Conservation (phyloP, 768 basidiomycete genomes). For the Tremella fuciformis region DNA sequence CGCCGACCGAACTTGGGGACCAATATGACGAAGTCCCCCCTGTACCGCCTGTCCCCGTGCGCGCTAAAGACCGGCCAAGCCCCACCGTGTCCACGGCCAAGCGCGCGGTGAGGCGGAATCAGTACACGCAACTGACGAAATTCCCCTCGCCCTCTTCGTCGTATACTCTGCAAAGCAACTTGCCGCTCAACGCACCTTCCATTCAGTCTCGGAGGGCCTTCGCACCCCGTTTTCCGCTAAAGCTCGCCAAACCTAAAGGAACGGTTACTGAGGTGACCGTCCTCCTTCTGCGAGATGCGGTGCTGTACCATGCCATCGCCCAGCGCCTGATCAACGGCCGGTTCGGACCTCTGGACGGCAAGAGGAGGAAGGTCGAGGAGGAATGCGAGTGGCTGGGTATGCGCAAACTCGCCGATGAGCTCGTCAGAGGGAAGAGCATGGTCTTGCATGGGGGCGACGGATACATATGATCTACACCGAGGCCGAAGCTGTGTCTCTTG, state of each 20-base stretch:
- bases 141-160: slow-evolving; percentile 25
- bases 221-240: slow-evolving; percentile 2
- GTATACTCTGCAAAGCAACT: neutral
- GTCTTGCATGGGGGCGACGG: slow-evolving; percentile 24
- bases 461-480: slow-evolving; percentile 7
- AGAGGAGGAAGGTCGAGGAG: slow-evolving; percentile 15
- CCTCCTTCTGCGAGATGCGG: slow-evolving; percentile 29
- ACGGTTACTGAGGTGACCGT: slow-evolving; percentile 23
- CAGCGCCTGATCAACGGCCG: slow-evolving; percentile 18
- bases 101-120: slow-evolving; percentile 26
- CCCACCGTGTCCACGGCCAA: slow-evolving; percentile 14
- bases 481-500: neutral
- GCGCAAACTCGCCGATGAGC: slow-evolving; percentile 16
- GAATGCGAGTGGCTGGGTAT: slow-evolving; percentile 38
- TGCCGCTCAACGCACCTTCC: neutral
- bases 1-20: slow-evolving; percentile 4
- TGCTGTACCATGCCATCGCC: slow-evolving; percentile 23
- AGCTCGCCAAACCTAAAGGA: slow-evolving; percentile 7
- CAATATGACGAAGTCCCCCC: neutral
- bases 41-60: neutral
- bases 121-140: slow-evolving; percentile 26
- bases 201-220: neutral
- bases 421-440: slow-evolving; percentile 15
- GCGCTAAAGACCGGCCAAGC: slow-evolving; percentile 1
- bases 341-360: slow-evolving; percentile 16